These are phyloP conservation scores for Mycena sp. DNA, from an alignment of 1,284 basidiomycete genomes.

Conservation along the genomic window DNA sequence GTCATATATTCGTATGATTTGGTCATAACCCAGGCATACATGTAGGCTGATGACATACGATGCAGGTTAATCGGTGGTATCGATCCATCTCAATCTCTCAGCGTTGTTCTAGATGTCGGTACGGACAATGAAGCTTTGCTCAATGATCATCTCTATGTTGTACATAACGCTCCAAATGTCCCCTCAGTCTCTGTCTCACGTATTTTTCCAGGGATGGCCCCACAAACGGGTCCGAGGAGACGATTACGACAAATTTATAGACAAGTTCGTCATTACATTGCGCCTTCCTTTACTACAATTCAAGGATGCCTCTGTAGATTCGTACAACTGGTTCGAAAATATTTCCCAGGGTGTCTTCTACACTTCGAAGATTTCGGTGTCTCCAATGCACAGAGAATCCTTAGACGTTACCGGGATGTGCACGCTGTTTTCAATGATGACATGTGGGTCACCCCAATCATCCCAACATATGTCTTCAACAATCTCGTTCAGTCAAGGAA, in stretches of 20 bases:
- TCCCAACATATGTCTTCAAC: background rate
- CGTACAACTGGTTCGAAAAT: slow-evolving; percentile 58
- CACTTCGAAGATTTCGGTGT: slow-evolving; percentile 87
- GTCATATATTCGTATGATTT: slow-evolving; percentile 78
- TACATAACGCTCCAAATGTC: slow-evolving; percentile 43
- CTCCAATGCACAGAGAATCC: slow-evolving; percentile 76
- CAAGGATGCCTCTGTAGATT: slow-evolving; percentile 45
- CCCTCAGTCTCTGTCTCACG: background rate
- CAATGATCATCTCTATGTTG: slow-evolving; percentile 74
- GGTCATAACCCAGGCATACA: background rate
- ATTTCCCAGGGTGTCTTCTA: slow-evolving; percentile 59
- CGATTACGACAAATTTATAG: slow-evolving; percentile 74
- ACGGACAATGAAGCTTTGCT: slow-evolving; percentile 76
- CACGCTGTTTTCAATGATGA: slow-evolving; percentile 87
- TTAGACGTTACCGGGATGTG: slow-evolving; percentile 72
- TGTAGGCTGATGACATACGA: background rate
- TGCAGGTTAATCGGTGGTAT: slow-evolving; percentile 81
- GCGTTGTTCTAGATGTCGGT: slow-evolving; percentile 80
- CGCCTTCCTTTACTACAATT: background rate
- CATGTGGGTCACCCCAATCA: slow-evolving; percentile 55
- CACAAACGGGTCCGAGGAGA: slow-evolving; percentile 70
- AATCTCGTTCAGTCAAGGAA: slow-evolving; percentile 71
- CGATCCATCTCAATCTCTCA: slow-evolving; percentile 73
- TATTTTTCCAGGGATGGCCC: slow-evolving; percentile 65
- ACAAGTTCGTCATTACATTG: slow-evolving; percentile 56